phyloP scores from a whole-genome alignment of 2,329 filamentous ascomycete species.

The Pseudocercospora eumusae region DNA sequence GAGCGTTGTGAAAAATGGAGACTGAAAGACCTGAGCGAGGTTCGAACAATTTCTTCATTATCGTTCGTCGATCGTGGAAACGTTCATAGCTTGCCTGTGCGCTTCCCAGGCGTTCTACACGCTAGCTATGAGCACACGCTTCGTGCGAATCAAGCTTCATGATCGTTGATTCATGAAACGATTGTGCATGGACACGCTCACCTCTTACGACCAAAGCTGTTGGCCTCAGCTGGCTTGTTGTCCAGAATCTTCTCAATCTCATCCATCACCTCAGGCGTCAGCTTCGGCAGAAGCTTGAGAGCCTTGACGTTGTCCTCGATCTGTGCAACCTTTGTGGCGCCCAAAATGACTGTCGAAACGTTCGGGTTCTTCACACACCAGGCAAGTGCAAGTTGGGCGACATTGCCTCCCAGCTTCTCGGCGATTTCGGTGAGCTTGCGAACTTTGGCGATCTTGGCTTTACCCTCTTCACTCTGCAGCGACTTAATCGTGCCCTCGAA shows the following conservation, averaged over 20 bases:
- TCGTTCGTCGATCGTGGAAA: background rate
- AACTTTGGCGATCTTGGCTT: conserved; percentile 60
- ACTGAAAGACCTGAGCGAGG: background rate
- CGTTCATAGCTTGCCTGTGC: background rate
- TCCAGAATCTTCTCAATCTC: conserved; percentile 49
- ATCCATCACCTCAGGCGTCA: conserved; percentile 44
- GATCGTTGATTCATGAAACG: background rate
- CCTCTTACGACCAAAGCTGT: conserved; percentile 42
- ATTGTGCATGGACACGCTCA: conserved; percentile 22
- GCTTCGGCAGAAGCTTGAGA: conserved; percentile 44
- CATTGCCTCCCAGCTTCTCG: conserved; percentile 51
- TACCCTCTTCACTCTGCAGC: conserved; percentile 53
- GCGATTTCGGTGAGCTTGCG: conserved; percentile 55
- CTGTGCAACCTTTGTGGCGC: conserved; percentile 53
- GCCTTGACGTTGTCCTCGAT: conserved; percentile 54
- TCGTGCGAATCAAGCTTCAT: background rate
- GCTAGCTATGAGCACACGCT: conserved; percentile 1
- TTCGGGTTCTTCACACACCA: conserved; percentile 62
- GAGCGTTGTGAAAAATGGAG: background rate
- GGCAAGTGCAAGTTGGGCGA: conserved; percentile 58
- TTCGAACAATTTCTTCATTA: background rate
- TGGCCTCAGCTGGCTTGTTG: conserved; percentile 42
- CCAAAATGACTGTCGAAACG: conserved; percentile 58
- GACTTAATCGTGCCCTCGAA: conserved; percentile 59
- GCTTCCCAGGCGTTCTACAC: background rate